A percentile compares a stretch with the other conserved stretches of the same genome.
Conservation (phyloP, 306 rosid species). For the Ziziphus jujuba region DNA sequence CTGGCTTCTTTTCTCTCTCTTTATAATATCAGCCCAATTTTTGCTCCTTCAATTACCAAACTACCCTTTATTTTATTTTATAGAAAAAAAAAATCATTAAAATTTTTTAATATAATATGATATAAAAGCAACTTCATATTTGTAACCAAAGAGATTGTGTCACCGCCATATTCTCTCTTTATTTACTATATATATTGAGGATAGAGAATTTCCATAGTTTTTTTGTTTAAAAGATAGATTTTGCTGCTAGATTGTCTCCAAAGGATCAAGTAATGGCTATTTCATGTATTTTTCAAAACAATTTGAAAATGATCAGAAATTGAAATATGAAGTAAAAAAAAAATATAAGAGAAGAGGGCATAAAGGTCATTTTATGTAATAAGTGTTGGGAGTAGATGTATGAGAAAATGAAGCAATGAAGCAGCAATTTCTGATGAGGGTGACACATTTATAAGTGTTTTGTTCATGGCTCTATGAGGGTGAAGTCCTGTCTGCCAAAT, state of each 20-base stretch:
- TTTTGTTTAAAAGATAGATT: no score
- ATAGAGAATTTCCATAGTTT: no score
- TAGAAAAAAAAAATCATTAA: no score
- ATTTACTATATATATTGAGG: no score
- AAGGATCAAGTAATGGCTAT: no score
- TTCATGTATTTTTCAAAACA: background rate
- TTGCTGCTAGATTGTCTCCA: no score
- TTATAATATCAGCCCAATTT: background rate
- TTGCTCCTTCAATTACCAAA: background rate
- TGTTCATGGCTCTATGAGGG: background rate
- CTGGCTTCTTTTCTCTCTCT: no score
- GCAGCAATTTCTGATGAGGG: constrained; percentile 3
- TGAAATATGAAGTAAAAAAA: no score
- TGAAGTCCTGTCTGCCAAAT: background rate
- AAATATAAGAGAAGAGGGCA: background rate
- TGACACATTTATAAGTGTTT: constrained; percentile 23
- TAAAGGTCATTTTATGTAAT: background rate
- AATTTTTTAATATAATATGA: no score
- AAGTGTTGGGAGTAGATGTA: background rate
- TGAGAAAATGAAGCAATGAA: background rate
- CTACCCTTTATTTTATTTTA: background rate
- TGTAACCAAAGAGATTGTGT: no score
- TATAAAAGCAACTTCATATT: no score
- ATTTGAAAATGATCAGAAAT: background rate
- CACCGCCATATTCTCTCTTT: no score